A percentile compares a stretch with the other conserved stretches of the same genome.
These are phyloP conservation scores for Fusarium pseudograminearum DNA, from an alignment of 2,329 filamentous ascomycete species.

Conservation along the genomic window DNA sequence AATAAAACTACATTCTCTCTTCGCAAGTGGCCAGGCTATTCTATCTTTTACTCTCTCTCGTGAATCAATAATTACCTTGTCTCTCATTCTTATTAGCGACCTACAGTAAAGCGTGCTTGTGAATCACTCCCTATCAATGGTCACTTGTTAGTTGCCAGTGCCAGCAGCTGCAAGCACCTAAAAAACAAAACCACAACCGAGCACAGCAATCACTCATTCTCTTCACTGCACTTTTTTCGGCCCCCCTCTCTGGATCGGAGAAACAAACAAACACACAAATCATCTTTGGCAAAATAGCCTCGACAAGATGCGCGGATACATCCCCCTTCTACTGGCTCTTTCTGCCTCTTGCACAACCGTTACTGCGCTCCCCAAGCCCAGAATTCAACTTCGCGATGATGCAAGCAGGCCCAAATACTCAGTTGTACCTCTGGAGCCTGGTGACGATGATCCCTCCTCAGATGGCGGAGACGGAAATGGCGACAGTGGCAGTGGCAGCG, in stretches of 20 bases:
- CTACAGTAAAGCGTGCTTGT: constrained; percentile 3
- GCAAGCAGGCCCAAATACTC: constrained; percentile 53
- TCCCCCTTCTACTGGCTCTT: constrained; percentile 50
- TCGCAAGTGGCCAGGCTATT: constrained; percentile 21
- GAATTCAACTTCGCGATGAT: constrained; percentile 42
- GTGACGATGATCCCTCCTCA: constrained; percentile 39
- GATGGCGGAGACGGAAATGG: constrained; percentile 39
- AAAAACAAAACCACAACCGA: constrained; percentile 4
- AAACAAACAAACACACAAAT: background rate
- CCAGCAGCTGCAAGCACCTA: constrained; percentile 22
- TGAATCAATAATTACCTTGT: constrained; percentile 26
- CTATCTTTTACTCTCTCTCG: constrained; percentile 17
- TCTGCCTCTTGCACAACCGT: constrained; percentile 45
- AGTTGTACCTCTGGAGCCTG: constrained; percentile 56
- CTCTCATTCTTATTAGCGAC: constrained; percentile 1
- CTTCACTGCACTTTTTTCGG: background rate
- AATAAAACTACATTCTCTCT: constrained; percentile 41
- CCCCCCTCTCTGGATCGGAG: background rate
- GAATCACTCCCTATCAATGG: constrained; percentile 23
- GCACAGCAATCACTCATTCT: background rate
- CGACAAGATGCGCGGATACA: constrained; percentile 50
- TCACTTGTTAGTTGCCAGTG: constrained; percentile 36
- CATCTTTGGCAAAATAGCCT: constrained; percentile 24
- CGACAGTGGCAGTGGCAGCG: constrained; percentile 25
- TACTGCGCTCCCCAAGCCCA: constrained; percentile 48